Percentiles rank a stretch among this genome's conserved stretches.
These are phyloP conservation scores for Salvia sclarea DNA, from an alignment of 305 asterid species.

Conservation along the genomic window DNA sequence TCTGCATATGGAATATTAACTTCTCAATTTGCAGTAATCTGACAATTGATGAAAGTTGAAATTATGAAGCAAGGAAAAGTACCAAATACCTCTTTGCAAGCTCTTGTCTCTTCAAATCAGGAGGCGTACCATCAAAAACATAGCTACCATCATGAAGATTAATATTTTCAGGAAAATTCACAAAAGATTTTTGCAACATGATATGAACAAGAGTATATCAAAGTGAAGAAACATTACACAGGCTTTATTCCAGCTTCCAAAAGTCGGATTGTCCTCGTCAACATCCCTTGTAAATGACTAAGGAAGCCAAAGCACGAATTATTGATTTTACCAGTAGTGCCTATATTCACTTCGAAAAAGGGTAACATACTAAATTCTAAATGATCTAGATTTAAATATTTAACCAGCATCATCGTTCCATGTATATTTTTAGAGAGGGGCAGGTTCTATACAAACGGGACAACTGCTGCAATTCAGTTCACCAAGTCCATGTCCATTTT, in stretches of 20 bases:
- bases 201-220: conserved; percentile 6
- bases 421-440: background rate
- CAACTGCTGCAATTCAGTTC: background rate
- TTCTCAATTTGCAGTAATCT: conserved; percentile 19
- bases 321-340: background rate
- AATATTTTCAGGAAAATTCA: conserved; percentile 25
- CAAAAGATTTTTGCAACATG: conserved; percentile 13
- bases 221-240: conserved; percentile 51
- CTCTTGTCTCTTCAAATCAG: conserved; percentile 82
- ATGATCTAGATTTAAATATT: background rate
- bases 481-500: conserved; percentile 5
- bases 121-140: conserved; percentile 88
- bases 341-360: background rate
- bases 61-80: conserved; percentile 6
- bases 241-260: conserved; percentile 98
- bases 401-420: conserved; percentile 16
- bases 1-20: conserved; percentile 46
- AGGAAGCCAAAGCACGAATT: conserved; percentile 24
- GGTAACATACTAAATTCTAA: too few species aligned
- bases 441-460: background rate
- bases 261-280: conserved; percentile 84
- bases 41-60: background rate
- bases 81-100: conserved; percentile 80
- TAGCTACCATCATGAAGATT: conserved; percentile 48
- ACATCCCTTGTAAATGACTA: conserved; percentile 93